A percentile compares a stretch with the other conserved stretches of the same genome.
Conservation (phyloP, 306 rosid genomes). For the Dryas alaskensis region DNA sequence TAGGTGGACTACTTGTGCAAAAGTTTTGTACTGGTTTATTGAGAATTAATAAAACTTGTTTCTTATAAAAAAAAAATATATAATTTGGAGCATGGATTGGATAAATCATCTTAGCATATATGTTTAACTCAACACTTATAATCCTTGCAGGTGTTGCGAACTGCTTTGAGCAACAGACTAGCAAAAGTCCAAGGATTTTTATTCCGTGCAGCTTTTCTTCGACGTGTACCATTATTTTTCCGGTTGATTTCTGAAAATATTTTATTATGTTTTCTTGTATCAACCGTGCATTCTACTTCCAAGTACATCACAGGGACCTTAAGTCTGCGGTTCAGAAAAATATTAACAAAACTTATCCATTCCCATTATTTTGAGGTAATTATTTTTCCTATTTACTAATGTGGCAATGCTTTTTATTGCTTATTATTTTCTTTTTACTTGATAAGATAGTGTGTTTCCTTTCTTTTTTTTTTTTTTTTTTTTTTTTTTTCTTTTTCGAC, state of each 20-base stretch:
- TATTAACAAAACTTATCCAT: conserved; percentile 85
- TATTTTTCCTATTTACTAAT: conserved; percentile 15
- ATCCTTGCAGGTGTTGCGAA: conserved; percentile 73
- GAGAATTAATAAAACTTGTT: too few relatives aligned
- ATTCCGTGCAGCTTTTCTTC: conserved; percentile 98
- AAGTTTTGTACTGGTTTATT: too few relatives aligned
- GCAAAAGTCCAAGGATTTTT: conserved; percentile 99
- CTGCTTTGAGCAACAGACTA: conserved; percentile 96
- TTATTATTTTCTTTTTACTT: not conserved
- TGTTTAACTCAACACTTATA: conserved; percentile 4
- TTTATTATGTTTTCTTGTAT: conserved; percentile 80
- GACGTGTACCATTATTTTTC: conserved; percentile 84
- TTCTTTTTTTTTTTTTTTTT: too few relatives aligned
- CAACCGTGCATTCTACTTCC: conserved; percentile 83
- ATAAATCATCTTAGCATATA: not conserved
- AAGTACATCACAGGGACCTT: conserved; percentile 85
- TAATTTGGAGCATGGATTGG: not conserved
- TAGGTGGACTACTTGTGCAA: too few relatives aligned
- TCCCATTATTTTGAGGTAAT: conserved; percentile 93
- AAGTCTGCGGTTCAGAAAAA: conserved; percentile 91
- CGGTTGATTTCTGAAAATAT: conserved; percentile 87
- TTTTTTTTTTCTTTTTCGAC: too few relatives aligned
- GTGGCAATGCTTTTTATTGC: conserved; percentile 2
- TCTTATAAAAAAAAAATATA: not conserved
- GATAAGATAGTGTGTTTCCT: not conserved